Evolutionary conservation across 768 basidiomycete species (phyloP), one percentile per base, ranked within the genome.

Genomic region (Tylopilus rubrobrunneus): DNA sequence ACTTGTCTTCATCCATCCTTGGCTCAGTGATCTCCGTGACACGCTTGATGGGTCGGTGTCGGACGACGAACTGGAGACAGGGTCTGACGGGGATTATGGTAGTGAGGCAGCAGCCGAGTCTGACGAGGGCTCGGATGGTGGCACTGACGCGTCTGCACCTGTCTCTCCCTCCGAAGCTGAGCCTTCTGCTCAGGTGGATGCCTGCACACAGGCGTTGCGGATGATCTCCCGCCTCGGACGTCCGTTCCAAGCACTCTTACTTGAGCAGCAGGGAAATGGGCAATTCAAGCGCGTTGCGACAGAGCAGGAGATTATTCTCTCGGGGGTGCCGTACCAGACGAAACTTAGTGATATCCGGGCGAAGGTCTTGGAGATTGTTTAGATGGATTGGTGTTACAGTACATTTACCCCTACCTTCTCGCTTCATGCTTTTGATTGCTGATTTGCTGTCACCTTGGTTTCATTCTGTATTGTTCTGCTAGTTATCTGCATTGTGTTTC

Each of bases 1-100:
- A 15, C 42, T 52, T 2, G 12, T 52, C 2, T 54, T 60, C 12
- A 50, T 55, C 2, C 25, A 55, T 14, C 59, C 56, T 1, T 58
- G 59, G 56, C n/a, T n/a, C n/a, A n/a, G n/a, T n/a, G n/a, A n/a
- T n/a, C n/a, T n/a, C n/a, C n/a, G n/a, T n/a, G n/a, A n/a, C n/a
- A n/a, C n/a, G n/a, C n/a, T n/a, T n/a, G n/a, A n/a, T n/a, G n/a
- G n/a, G n/a, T 58, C 34, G 43, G 23, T 25, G 56, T 41, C 10
- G 8, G 41, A 44, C 5, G 39, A 39, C 7, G 39, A 39, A 19
- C 39, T 8, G 5, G 39, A 39, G 2, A 9, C 17, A 2, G 33
- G 4, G 33, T 34, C 33, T 34, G 33, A 34, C 33, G 10, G 10
- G 10, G 33, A 4, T 12, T 34, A 10, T 10, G 11, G 12, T 12